Base-by-base conservation (phyloP, 2,329 filamentous ascomycete genomes). In the Stagonosporopsis chrysanthemi region DNA sequence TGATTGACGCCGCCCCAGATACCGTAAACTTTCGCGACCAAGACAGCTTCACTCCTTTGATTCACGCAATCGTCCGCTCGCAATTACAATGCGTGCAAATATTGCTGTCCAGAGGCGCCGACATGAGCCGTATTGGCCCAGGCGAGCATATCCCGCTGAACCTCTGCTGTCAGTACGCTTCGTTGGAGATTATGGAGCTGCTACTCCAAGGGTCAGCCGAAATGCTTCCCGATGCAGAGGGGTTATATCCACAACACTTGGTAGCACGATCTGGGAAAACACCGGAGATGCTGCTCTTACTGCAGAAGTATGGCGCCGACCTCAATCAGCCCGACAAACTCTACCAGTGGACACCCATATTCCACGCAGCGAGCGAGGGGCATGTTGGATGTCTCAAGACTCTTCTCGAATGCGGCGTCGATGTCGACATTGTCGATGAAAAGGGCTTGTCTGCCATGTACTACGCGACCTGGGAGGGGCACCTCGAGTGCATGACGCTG, bases 391-490 rank as follows among this genome's bases (percentile, higher is more conserved):
- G 93, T 70, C 81, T 99, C 40, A 86, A 92, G 65, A 90, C 88
- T 1, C 82, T 99, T 4, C 82, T 99, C 11, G 86, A 92, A 50
- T 86, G 90, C 61, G 89, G 90, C 7, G 93, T 90, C 3, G 87
- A 96, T 68, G 85, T 90, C 1, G 88, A 88, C 63, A 90, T 92
- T 52, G 79, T 91, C 40, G 95, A 99, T 71, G 95, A 99, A 78
- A 99, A 98, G 73, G 89, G 88, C 15, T 83, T 98, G 4, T 92
- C 93, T 2, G 93, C 95, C 26, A 92, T 98, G 88, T 99, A 99
- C 77, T 99, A 99, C 77, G 95, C 95, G 14, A 94, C 92, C 0
- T 99, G 95, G 95, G 95, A 99, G 79, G 95, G 95, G 0, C 91
- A 98, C 73, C 79, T 98, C 52, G 90, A 94, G 70, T 98, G 95